Evolutionary conservation across 805 yeast species (phyloP).

Genomic region (Starmerella kuoi): DNA sequence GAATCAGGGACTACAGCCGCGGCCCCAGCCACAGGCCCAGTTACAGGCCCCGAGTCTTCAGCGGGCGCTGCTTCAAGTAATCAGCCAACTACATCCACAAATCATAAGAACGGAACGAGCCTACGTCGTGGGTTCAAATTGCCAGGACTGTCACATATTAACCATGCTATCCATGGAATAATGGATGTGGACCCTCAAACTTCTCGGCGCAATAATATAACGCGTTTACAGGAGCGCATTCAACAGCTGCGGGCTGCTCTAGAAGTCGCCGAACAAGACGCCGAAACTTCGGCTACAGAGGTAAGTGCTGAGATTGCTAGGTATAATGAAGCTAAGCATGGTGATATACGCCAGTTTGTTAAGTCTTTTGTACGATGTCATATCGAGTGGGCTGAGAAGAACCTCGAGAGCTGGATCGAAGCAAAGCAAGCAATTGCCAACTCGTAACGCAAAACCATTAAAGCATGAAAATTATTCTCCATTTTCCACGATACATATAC

Average conservation of each 20-base stretch:
- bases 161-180: slow-evolving; percentile 44
- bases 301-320: slow-evolving; percentile 32
- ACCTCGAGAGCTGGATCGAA: slow-evolving; percentile 56
- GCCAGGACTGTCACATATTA: slow-evolving; percentile 42
- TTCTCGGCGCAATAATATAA: slow-evolving; percentile 42
- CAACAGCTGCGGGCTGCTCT: slow-evolving; percentile 40
- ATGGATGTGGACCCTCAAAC: slow-evolving; percentile 57
- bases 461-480: no score
- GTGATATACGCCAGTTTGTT: slow-evolving; percentile 41
- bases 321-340: slow-evolving; percentile 41
- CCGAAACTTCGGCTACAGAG: slow-evolving; percentile 37
- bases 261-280: slow-evolving; percentile 41
- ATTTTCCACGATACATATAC: no score
- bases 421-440: slow-evolving; percentile 30
- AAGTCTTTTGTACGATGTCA: slow-evolving; percentile 43
- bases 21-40: neutral
- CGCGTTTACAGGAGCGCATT: slow-evolving; percentile 37
- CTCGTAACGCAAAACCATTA: no score
- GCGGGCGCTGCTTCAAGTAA: neutral
- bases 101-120: neutral
- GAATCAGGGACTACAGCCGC: neutral
- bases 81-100: neutral
- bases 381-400: slow-evolving; percentile 55
- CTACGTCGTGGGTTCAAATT: slow-evolving; percentile 34
- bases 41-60: neutral